Conservation (phyloP, 2,329 filamentous ascomycete species). For the Botrytis cinerea region DNA sequence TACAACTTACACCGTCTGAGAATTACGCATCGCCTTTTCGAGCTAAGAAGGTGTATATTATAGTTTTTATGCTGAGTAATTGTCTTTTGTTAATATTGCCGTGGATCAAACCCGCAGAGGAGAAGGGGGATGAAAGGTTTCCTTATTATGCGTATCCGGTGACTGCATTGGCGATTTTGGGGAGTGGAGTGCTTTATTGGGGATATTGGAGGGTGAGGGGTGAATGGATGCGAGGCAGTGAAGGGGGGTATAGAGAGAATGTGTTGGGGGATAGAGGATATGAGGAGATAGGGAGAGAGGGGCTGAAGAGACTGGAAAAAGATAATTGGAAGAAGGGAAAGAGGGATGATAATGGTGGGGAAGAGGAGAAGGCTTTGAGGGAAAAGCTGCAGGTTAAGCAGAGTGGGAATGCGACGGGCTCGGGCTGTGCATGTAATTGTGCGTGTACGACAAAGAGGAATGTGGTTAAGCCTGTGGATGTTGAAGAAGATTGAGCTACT, state of each 20-base stretch:
- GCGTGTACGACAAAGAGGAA: neutral
- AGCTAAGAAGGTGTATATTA: neutral
- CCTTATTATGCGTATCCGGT: neutral
- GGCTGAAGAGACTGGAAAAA: neutral
- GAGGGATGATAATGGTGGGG: rapidly evolving
- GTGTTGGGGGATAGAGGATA: neutral
- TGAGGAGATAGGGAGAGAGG: neutral
- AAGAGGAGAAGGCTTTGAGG: neutral
- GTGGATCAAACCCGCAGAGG: neutral
- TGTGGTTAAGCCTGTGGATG: neutral
- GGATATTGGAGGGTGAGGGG: neutral
- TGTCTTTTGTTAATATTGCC: neutral
- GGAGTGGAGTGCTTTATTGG: neutral
- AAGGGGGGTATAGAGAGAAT: neutral
- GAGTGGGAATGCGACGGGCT: neutral
- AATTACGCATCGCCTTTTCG: neutral
- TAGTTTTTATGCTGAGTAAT: neutral
- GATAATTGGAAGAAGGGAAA: neutral
- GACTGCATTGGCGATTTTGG: neutral
- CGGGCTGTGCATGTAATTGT: neutral
- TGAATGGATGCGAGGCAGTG: neutral
- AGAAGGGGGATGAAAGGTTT: neutral
- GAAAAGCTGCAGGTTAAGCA: neutral
- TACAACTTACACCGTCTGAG: neutral
- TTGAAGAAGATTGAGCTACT: neutral